Conservation (phyloP, 73 alveolate genomes). For the Paramecium tetraurelia region DNA sequence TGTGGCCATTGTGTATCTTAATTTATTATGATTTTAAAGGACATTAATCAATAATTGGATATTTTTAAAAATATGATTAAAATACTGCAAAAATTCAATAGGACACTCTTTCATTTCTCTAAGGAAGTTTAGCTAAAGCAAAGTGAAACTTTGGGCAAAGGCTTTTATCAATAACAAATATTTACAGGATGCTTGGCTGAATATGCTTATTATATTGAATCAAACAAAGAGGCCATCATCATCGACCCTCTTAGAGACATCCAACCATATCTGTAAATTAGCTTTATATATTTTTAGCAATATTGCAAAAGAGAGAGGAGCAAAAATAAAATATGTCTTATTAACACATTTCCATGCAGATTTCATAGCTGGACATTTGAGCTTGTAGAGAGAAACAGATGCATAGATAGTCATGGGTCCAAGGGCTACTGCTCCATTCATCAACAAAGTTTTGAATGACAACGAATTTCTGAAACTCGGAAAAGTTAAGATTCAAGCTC, state of each 20-base stretch:
- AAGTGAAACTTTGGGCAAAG: conserved; percentile 34
- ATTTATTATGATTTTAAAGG: background rate
- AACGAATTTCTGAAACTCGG: conserved; percentile 52
- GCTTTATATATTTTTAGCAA: background rate
- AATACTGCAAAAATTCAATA: background rate
- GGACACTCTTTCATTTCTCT: background rate
- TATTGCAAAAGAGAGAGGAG: conserved; percentile 54
- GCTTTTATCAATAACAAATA: conserved; percentile 47
- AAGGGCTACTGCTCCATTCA: conserved; percentile 50
- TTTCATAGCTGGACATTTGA: conserved; percentile 62
- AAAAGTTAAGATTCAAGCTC: conserved; percentile 38
- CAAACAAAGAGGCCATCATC: conserved; percentile 59
- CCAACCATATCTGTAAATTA: conserved; percentile 52
- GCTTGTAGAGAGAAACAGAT: conserved; percentile 56
- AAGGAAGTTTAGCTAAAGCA: conserved; percentile 12
- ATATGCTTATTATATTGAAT: conserved; percentile 59
- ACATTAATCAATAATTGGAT: background rate
- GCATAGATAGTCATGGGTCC: conserved; percentile 63
- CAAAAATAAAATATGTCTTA: conserved; percentile 57
- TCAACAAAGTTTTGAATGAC: conserved; percentile 46
- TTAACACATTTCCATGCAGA: conserved; percentile 69
- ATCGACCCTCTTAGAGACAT: conserved; percentile 67
- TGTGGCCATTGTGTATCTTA: background rate
- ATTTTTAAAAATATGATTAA: background rate
- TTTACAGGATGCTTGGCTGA: conserved; percentile 67